Evolutionary conservation across 1,284 basidiomycete species (phyloP).

Genomic region (Melampsora americana): DNA sequence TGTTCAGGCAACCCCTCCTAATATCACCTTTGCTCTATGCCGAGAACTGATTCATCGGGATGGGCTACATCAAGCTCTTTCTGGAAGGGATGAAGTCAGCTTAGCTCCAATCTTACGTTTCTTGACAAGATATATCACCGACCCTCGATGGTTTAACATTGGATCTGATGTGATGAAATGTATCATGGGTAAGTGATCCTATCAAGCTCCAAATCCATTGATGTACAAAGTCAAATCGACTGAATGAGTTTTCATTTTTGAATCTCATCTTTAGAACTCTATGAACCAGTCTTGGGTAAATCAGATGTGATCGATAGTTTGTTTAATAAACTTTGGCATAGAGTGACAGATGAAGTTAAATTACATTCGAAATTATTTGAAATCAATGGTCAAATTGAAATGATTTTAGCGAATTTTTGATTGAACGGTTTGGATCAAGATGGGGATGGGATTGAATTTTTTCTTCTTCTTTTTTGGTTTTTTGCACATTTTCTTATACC

Average conservation of each 20-base stretch:
- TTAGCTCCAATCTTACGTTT: conserved; percentile 85
- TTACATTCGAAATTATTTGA: conserved; percentile 84
- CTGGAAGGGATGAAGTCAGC: conserved; percentile 87
- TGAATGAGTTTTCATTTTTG: background rate
- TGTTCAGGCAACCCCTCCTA: conserved; percentile 69
- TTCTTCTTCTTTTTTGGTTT: no score
- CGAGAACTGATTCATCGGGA: conserved; percentile 91
- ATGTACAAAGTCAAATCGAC: background rate
- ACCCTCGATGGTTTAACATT: conserved; percentile 84
- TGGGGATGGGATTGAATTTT: no score
- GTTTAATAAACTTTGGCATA: conserved; percentile 65
- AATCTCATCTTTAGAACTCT: conserved; percentile 65
- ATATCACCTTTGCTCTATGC: conserved; percentile 83
- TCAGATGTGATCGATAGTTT: conserved; percentile 78
- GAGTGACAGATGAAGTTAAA: conserved; percentile 75
- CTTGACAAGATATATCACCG: conserved; percentile 77
- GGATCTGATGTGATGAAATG: conserved; percentile 77
- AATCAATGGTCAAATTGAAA: conserved; percentile 82
- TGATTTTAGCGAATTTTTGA: conserved; percentile 67
- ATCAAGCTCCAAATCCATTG: conserved; percentile 4
- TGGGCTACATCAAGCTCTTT: conserved; percentile 77
- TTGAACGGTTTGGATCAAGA: background rate
- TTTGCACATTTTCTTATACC: no score
- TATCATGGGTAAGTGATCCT: conserved; percentile 68
- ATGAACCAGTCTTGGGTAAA: conserved; percentile 82